Conservation (phyloP, 1,284 basidiomycete species). For the Cutaneotrichosporon cyanovorans region DNA sequence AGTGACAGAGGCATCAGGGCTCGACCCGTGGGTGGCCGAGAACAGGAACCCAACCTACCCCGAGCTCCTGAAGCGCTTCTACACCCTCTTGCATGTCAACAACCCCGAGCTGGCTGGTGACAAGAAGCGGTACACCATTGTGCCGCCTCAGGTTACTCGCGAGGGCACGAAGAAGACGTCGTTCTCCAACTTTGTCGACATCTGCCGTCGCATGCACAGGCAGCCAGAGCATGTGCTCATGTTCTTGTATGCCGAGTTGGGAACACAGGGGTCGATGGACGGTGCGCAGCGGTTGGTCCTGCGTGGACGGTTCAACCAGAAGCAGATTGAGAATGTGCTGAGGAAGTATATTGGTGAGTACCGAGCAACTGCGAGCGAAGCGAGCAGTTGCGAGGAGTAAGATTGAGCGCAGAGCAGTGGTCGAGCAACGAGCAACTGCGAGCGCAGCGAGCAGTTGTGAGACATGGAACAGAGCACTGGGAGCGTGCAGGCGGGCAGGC, state of each 20-base stretch:
- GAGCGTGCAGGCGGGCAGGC: no score
- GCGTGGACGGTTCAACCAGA: conserved; percentile 96
- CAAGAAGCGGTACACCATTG: conserved; percentile 92
- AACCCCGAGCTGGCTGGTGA: conserved; percentile 86
- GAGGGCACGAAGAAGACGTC: conserved; percentile 95
- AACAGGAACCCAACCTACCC: conserved; percentile 92
- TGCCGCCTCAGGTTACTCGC: conserved; percentile 87
- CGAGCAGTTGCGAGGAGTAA: background rate
- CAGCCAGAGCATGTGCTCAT: conserved; percentile 99
- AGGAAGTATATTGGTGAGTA: conserved; percentile 89
- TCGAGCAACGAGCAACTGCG: no score
- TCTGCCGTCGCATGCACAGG: conserved; percentile 97
- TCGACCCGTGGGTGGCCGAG: conserved; percentile 69
- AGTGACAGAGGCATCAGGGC: conserved; percentile 48
- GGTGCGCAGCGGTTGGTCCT: conserved; percentile 89
- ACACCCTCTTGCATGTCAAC: conserved; percentile 80
- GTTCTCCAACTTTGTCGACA: conserved; percentile 91
- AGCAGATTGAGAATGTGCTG: conserved; percentile 96
- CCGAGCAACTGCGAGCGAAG: background rate
- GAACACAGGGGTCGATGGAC: conserved; percentile 93
- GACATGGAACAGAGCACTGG: no score
- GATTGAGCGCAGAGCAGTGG: no score
- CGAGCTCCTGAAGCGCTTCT: conserved; percentile 88
- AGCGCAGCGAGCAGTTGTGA: no score
- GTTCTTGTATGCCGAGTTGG: conserved; percentile 96